Evolutionary conservation across 2,329 filamentous ascomycete genomes (phyloP), one percentile per base, ranked within the genome.

Genomic region (Nigrospora oryzae): DNA sequence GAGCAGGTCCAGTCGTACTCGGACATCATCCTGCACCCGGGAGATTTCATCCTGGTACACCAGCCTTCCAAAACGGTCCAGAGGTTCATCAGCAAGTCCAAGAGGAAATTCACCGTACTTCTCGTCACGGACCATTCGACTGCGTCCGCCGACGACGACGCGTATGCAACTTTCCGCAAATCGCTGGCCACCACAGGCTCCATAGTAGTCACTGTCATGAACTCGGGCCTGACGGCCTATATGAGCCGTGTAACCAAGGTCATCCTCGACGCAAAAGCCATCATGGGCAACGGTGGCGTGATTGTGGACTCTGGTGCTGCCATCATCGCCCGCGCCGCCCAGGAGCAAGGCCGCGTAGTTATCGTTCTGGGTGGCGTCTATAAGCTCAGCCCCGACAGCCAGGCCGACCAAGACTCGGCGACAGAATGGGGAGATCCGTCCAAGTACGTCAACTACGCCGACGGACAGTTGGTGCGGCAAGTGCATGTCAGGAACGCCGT

Each of bases 181-280:
- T 83, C 89, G 40, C 74, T 97, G 48, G 81, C 79, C 5, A 77
- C 83, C 1, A 79, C 83, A 33, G 90, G 90, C 23, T 86, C 94
- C 45, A 84, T 81, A 1, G 85, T 95, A 36, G 86, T 96, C 54
- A 77, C 87, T 48, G 83, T 97, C 45, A 82, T 88, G 37, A 90
- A 95, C 63, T 84, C 83, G 8, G 86, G 89, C 11, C 77, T 95
- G 44, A 94, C 90, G 68, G 89, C 90, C 1, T 86, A 97, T 57
- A 97, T 98, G 87, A 86, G 90, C 10, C 82, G 86, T 48, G 88
- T 96, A 55, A 94, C 91, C 73, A 96, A 96, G 69, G 91, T 98
- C 49, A 86, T 98, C 40, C 73, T 98, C 7, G 84, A 86, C 12
- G 91, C 91, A 6, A 85, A 90, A 58, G 84, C 86, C 4, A 87